Base-by-base conservation (phyloP, 148 eudicot genomes). In the Beta vulgaris region DNA sequence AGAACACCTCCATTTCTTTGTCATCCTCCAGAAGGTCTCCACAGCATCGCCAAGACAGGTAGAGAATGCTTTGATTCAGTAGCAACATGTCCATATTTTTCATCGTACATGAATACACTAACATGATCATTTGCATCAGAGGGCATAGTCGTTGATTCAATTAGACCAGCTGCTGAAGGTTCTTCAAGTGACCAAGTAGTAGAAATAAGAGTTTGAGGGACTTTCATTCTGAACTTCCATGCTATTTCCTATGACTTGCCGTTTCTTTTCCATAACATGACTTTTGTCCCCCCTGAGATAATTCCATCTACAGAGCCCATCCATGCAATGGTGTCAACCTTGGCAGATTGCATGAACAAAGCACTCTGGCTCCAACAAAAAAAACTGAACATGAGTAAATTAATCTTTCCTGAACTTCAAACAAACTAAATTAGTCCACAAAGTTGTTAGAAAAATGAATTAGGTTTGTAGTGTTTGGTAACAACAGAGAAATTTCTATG, bases 341-440 rank as follows among this genome's bases (percentile, higher is more conserved):
- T 87, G n/a, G 87, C 76, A 78, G 84, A 81, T 85, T 91, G 98
- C 77, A 84, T 84, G 62, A 96, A 94, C 62, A 81, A 77, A 82
- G 97, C 89, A 86, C 81, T 89, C 98, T 96, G 99, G 84, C 99
- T 91, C 99, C 99, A 96, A 96, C 90, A 92, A 92, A 91, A 96
- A 92, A 89, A 96, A 91, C 99, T 96, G 99, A 86, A 87, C 92
- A 88, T 92, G 90, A 95, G 97, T 91, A 84, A 90, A 85, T 78
- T 83, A 90, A 85, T 85, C 86, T 77, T 82, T 73, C 84, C 72
- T 60, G 67, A 77, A 31, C 68, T 60, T 59, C 46, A 85, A 77
- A 71, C 73, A 59, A 29, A 70, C 15, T 72, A 68, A 15, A 76
- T 60, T 74, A 74, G 49, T 37, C 51, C 55, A 16, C 23, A 55